These are phyloP conservation scores for Hyphopichia fennica DNA, from an alignment of 1,139 yeast genomes.

Conservation along the genomic window DNA sequence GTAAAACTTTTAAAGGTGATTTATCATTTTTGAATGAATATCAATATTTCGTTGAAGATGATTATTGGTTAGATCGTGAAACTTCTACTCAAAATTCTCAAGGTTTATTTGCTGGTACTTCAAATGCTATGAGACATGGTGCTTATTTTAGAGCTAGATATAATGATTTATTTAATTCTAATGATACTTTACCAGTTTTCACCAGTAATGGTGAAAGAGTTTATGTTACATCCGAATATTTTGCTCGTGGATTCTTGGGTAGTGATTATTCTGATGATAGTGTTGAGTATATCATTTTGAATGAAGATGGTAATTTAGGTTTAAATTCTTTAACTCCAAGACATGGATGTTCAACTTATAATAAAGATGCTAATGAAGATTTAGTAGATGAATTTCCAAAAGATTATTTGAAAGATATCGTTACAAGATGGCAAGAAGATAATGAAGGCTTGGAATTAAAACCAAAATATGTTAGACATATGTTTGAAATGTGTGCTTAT, in stretches of 20 bases:
- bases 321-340: conserved; percentile 25
- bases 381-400: conserved; percentile 16
- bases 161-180: conserved; percentile 19
- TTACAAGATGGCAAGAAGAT: conserved; percentile 23
- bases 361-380: conserved; percentile 17
- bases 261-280: conserved; percentile 15
- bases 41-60: conserved; percentile 23
- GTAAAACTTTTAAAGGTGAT: conserved; percentile 20
- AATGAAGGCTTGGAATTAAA: conserved; percentile 43
- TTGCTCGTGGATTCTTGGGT: conserved; percentile 31
- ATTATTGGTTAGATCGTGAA: conserved; percentile 26
- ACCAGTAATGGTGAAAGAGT: conserved; percentile 31
- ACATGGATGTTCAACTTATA: conserved; percentile 25
- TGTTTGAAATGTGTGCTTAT: conserved; percentile 52
- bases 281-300: conserved; percentile 18
- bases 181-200: conserved; percentile 28
- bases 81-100: conserved; percentile 22
- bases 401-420: conserved; percentile 21
- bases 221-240: conserved; percentile 27
- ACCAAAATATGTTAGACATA: conserved; percentile 35
- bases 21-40: conserved; percentile 26
- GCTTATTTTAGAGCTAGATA: conserved; percentile 30
- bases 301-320: conserved; percentile 24
- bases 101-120: conserved; percentile 25
- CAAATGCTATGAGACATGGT: conserved; percentile 28